Evolutionary conservation across 306 rosid genomes (phyloP).

Genomic region (Morella rubra): DNA sequence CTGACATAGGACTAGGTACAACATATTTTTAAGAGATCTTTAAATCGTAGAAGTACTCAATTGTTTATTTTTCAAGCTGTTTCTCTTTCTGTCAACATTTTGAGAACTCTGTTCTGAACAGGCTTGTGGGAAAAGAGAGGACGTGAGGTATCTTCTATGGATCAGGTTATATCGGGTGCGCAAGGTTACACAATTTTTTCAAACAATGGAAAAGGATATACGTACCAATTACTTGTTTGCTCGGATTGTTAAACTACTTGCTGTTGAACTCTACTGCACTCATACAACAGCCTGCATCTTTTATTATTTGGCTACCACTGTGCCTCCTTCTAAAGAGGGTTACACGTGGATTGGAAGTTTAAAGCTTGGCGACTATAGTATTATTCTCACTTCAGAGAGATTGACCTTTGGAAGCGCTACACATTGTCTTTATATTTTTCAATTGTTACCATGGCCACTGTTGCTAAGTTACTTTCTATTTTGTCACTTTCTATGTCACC

Average conservation of each 20-base stretch:
- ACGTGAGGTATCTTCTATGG: constrained; percentile 53
- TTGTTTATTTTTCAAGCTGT: too few relatives aligned
- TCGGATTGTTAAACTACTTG: constrained; percentile 54
- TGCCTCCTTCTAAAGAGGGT: constrained; percentile 46
- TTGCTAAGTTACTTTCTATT: constrained; percentile 40
- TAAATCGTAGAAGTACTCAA: too few relatives aligned
- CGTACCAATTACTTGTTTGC: constrained; percentile 52
- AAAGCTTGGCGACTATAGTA: constrained; percentile 55
- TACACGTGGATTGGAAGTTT: constrained; percentile 78
- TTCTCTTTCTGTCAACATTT: too few relatives aligned
- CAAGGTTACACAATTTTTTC: constrained; percentile 49
- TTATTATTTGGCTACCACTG: constrained; percentile 67
- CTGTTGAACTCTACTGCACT: constrained; percentile 64
- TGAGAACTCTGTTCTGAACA: too few relatives aligned
- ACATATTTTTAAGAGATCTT: too few relatives aligned
- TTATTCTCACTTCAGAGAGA: constrained; percentile 53
- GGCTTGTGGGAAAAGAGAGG: constrained; percentile 48
- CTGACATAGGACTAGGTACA: too few relatives aligned
- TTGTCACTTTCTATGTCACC: too few relatives aligned
- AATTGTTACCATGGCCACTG: constrained; percentile 68
- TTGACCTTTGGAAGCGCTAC: constrained; percentile 64
- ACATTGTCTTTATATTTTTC: constrained; percentile 66
- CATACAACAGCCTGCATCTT: constrained; percentile 70
- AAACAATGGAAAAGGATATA: constrained; percentile 53
- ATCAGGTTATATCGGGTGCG: too few relatives aligned